Evolutionary conservation across 495 filamentous ascomycete species (phyloP), one percentile per base, ranked within the genome.

Genomic region (Hypoxylon intermedium): DNA sequence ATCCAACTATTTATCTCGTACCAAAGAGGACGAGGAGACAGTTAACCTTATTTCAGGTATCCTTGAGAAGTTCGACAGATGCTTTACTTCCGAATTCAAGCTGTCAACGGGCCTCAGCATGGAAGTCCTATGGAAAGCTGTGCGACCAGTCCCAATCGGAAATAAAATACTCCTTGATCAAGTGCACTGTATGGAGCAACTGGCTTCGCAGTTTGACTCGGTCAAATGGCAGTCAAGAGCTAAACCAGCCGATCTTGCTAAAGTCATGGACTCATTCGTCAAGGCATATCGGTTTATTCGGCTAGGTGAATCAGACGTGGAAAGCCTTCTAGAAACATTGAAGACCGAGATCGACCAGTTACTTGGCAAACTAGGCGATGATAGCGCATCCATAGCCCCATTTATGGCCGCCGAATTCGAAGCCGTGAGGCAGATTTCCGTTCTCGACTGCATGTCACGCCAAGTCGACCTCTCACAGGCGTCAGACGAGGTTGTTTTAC

Each of bases 61-160:
- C 5, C 28, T 62, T 0, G 61, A 60, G 3, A 69, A 58, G 5
- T 65, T 82, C 1, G 67, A 79, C 20, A 69, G 69, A 4, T 74
- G 73, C 34, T 83, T 84, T 36, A 64, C 71, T 1, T 69, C 75
- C 9, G 79, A 75, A 2, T 84, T 84, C 66, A 83, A 86, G 38
- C 74, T 94, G 5, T 83, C 77, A 0, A 93, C 85, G 2, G 93
- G 93, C 1, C 79, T 91, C 13, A 87, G 85, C 58, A 96, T 98
- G 91, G 90, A 96, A 68, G 74, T 72, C 20, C 78, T 98, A 0
- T 98, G 94, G 94, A 80, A 81, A 31, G 60, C 73, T 0, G 84
- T 93, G 62, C 82, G 85, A 62, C 92, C 92, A 9, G 67, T 74
- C 28, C 75, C 79, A 1, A 74, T 82, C 6, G 63, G 69, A 1